phyloP scores from a whole-genome alignment of 345 rosid genomes.

The Citrus unshiu region DNA sequence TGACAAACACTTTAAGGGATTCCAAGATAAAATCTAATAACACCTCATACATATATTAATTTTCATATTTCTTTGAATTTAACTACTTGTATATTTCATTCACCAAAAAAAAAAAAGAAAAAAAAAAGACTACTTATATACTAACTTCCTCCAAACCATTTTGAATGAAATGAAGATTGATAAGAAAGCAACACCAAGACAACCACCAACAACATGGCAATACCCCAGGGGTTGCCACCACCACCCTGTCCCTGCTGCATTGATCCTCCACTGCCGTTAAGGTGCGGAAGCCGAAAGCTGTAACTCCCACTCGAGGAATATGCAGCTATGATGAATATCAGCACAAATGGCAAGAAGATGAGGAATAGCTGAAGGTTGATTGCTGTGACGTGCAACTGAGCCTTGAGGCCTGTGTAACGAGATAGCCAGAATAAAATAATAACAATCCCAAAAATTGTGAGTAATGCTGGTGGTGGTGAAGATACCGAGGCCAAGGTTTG shows the following conservation, averaged over 20 bases:
- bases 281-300: conserved; percentile 8
- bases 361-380: conserved; percentile 37
- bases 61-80: background rate
- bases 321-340: conserved; percentile 27
- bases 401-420: conserved; percentile 21
- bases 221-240: conserved; percentile 40
- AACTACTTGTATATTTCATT: background rate
- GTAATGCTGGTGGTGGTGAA: conserved; percentile 36
- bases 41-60: no score
- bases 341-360: conserved; percentile 32
- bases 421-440: conserved; percentile 45
- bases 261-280: background rate
- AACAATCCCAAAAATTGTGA: conserved; percentile 47
- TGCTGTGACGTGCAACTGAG: conserved; percentile 27
- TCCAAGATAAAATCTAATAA: background rate
- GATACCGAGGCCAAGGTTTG: conserved; percentile 39
- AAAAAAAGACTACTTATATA: background rate
- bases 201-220: conserved; percentile 34
- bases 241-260: background rate
- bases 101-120: no score
- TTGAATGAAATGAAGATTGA: conserved; percentile 52
- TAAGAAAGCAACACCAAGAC: conserved; percentile 44
- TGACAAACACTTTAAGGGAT: background rate
- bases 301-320: conserved; percentile 21
- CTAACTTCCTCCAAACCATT: conserved; percentile 43